A percentile compares a stretch with the other conserved stretches of the same genome.
These are phyloP conservation scores for Cladosporium sp. DNA, from an alignment of 2,329 filamentous ascomycete genomes.

Conservation along the genomic window DNA sequence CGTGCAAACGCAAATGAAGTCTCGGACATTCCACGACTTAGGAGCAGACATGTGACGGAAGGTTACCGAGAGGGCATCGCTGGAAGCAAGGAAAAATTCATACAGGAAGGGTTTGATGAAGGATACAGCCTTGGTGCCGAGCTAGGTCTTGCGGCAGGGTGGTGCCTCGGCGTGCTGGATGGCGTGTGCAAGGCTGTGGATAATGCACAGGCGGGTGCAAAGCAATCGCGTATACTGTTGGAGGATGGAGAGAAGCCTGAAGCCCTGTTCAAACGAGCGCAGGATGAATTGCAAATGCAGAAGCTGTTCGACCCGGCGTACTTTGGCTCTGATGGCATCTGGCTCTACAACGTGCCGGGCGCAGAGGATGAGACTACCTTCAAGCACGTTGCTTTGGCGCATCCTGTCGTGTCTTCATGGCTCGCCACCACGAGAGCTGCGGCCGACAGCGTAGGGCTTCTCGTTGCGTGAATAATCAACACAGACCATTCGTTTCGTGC, in stretches of 20 bases:
- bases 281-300: conserved; percentile 45
- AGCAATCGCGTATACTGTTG: conserved; percentile 19
- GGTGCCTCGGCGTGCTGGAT: conserved; percentile 72
- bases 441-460: neutral
- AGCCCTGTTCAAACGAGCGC: conserved; percentile 28
- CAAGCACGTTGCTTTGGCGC: conserved; percentile 59
- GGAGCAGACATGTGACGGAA: conserved; percentile 72
- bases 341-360: conserved; percentile 55
- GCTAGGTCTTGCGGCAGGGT: conserved; percentile 70
- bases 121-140: conserved; percentile 81
- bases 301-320: conserved; percentile 62
- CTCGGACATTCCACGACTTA: conserved; percentile 71
- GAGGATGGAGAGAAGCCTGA: conserved; percentile 8
- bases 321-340: conserved; percentile 67
- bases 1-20: conserved; percentile 42
- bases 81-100: conserved; percentile 66
- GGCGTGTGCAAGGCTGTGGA: conserved; percentile 56
- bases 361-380: conserved; percentile 49
- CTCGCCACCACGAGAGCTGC: neutral
- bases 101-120: conserved; percentile 88
- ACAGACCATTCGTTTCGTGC: too few relatives aligned
- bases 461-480: neutral
- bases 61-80: conserved; percentile 89
- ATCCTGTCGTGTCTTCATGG: conserved; percentile 67
- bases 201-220: conserved; percentile 20